Conservation (phyloP, 2,329 filamentous ascomycete genomes). For the Colletotrichum sublineola region DNA sequence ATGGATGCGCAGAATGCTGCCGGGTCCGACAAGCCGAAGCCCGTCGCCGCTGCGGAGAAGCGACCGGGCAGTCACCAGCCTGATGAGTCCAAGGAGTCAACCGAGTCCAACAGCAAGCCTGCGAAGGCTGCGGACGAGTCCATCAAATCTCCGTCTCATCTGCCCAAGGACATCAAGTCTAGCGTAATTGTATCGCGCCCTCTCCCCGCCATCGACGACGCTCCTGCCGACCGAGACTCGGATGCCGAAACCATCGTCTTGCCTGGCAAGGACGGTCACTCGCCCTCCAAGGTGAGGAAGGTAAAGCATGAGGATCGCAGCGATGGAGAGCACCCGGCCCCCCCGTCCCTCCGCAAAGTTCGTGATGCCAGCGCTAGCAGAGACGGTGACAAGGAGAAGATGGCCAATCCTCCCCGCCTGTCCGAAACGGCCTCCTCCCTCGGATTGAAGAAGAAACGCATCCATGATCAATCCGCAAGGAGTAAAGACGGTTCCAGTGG, state of each 20-base stretch:
- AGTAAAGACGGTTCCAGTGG: constrained; percentile 68
- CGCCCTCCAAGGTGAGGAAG: constrained; percentile 73
- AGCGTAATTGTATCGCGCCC: constrained; percentile 48
- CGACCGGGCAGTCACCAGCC: constrained; percentile 52
- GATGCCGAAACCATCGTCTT: constrained; percentile 81
- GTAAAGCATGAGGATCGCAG: constrained; percentile 75
- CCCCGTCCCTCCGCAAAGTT: constrained; percentile 50
- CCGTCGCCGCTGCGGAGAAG: constrained; percentile 64
- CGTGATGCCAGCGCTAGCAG: constrained; percentile 52
- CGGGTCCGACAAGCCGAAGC: constrained; percentile 73
- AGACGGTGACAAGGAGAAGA: constrained; percentile 52
- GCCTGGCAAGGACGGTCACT: constrained; percentile 74
- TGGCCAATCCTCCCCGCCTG: constrained; percentile 48
- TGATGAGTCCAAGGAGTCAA: constrained; percentile 44
- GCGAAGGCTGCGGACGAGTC: constrained; percentile 32
- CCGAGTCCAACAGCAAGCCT: constrained; percentile 38
- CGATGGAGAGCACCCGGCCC: constrained; percentile 64
- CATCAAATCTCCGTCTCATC: constrained; percentile 36
- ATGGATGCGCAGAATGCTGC: constrained; percentile 78
- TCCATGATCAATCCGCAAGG: constrained; percentile 54
- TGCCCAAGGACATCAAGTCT: constrained; percentile 42
- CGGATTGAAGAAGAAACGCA: constrained; percentile 64
- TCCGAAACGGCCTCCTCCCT: constrained; percentile 46
- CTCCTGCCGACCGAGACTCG: constrained; percentile 70
- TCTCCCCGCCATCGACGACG: constrained; percentile 54